These are phyloP conservation scores for Pythium folliculosum DNA, from an alignment of 352 stramenopile species.

Conservation along the genomic window DNA sequence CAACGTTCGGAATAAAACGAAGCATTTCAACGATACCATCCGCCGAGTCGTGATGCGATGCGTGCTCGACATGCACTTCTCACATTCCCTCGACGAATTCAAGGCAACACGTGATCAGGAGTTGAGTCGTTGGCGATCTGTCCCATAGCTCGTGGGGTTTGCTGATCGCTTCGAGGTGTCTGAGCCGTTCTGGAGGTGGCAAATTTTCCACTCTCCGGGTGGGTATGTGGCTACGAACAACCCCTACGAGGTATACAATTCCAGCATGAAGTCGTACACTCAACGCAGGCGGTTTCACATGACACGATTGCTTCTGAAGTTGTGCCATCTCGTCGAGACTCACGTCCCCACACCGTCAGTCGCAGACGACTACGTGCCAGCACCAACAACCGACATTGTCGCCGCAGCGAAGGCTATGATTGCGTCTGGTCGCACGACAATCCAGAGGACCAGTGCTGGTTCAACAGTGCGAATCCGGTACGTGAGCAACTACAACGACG, in stretches of 20 bases:
- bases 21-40: neutral
- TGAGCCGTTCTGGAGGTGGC: conserved; percentile 6
- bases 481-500: neutral
- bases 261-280: neutral
- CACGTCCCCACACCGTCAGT: neutral
- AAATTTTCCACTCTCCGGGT: conserved; percentile 3
- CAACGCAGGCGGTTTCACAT: neutral
- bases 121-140: too few species aligned
- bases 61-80: conserved; percentile 13
- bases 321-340: neutral
- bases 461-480: too few species aligned
- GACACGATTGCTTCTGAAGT: neutral
- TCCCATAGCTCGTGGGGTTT: neutral
- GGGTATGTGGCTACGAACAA: conserved; percentile 12
- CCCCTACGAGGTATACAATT: conserved; percentile 12
- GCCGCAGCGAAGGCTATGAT: neutral
- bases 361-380: neutral
- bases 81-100: too few species aligned
- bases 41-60: neutral
- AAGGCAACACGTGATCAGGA: too few species aligned
- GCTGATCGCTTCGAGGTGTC: conserved; percentile 6
- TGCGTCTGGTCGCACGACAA: neutral
- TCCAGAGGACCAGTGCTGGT: neutral
- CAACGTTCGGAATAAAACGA: neutral
- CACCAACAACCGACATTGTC: neutral